These are phyloP conservation scores for Linum tenue DNA, from an alignment of 345 rosid genomes.

Conservation along the genomic window DNA sequence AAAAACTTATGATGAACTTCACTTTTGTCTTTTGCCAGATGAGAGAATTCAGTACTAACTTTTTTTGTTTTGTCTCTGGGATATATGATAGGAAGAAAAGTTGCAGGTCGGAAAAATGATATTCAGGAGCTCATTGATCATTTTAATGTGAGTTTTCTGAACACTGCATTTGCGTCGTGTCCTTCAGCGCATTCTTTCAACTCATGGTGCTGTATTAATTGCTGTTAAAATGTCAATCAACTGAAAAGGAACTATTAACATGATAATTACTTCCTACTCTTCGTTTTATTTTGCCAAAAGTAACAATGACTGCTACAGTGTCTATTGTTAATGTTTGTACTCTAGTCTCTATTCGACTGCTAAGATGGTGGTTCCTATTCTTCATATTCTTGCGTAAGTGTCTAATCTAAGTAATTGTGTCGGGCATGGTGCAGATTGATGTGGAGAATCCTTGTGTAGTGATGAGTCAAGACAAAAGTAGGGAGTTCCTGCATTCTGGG, in stretches of 20 bases:
- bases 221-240: background rate
- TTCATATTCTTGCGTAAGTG: background rate
- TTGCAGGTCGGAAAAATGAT: constrained; percentile 62
- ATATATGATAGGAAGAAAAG: constrained; percentile 58
- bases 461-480: constrained; percentile 98
- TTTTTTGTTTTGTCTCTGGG: constrained; percentile 13
- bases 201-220: background rate
- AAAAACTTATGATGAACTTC: background rate
- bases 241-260: background rate
- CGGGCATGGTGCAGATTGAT: constrained; percentile 55
- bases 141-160: constrained; percentile 62
- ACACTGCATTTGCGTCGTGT: too few species aligned
- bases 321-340: background rate
- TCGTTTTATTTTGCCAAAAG: background rate
- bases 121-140: constrained; percentile 81
- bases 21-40: background rate
- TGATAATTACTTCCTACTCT: background rate
- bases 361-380: background rate
- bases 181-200: too few species aligned
- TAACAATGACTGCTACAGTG: too few species aligned
- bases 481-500: constrained; percentile 96
- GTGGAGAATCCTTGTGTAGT: constrained; percentile 96
- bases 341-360: too few species aligned
- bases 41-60: background rate
- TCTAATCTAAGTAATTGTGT: background rate